Evolutionary conservation across 2,329 filamentous ascomycete species (phyloP).

Genomic region (Stachybotrys chlorohalonatus): DNA sequence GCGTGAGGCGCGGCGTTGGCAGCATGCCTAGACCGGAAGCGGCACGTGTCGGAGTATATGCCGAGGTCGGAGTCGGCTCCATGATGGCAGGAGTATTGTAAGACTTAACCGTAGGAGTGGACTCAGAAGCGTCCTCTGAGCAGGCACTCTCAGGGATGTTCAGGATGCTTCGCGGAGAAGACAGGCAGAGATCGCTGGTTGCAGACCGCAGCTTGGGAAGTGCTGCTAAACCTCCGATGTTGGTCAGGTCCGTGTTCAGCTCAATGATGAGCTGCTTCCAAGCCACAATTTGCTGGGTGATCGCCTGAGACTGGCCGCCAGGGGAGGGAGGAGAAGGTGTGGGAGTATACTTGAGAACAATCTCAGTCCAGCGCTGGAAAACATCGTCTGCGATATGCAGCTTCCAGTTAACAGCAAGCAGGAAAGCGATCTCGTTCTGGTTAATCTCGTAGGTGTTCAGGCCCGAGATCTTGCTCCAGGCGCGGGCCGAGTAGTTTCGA

Average conservation of each 20-base stretch:
- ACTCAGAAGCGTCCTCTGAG: slow-evolving; percentile 27
- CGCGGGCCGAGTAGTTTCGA: slow-evolving; percentile 91
- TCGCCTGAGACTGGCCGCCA: slow-evolving; percentile 31
- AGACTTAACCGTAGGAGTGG: slow-evolving; percentile 30
- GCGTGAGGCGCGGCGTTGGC: slow-evolving; percentile 50
- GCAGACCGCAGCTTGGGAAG: slow-evolving; percentile 17
- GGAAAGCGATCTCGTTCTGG: slow-evolving; percentile 88
- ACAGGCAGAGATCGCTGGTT: slow-evolving; percentile 23
- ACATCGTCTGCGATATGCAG: slow-evolving; percentile 84
- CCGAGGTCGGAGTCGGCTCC: slow-evolving; percentile 35
- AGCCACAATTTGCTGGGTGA: slow-evolving; percentile 37
- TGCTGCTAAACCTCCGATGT: slow-evolving; percentile 43
- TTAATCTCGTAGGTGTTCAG: slow-evolving; percentile 90
- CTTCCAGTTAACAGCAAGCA: slow-evolving; percentile 85
- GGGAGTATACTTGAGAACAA: slow-evolving; percentile 79
- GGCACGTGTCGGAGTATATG: slow-evolving; percentile 34
- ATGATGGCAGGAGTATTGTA: slow-evolving; percentile 33
- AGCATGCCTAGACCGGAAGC: slow-evolving; percentile 46
- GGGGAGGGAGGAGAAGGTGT: slow-evolving; percentile 52
- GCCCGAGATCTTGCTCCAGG: slow-evolving; percentile 99
- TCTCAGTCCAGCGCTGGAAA: slow-evolving; percentile 90
- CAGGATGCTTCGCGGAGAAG: slow-evolving; percentile 34
- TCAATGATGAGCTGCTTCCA: slow-evolving; percentile 51
- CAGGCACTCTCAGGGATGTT: slow-evolving; percentile 28
- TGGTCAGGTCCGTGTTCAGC: slow-evolving; percentile 49